phyloP scores from a whole-genome alignment of 257 asterid genomes.

The Salvia rosmarinus region DNA sequence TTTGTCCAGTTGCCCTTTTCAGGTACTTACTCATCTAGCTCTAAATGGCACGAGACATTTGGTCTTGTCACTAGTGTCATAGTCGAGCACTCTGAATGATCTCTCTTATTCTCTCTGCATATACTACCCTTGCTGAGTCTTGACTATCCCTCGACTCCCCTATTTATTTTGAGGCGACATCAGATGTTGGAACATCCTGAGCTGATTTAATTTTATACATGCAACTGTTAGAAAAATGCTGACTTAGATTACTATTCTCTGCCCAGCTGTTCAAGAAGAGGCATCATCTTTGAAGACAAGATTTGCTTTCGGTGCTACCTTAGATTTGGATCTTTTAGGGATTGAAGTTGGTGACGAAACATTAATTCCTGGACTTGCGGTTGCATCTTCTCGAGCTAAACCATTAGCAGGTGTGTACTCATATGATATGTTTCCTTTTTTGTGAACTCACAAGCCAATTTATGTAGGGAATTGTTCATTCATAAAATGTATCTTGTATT shows the following conservation, averaged over 20 bases:
- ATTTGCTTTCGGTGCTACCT: conserved; percentile 70
- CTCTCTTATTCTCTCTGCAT: background rate
- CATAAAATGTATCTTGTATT: background rate
- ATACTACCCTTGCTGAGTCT: background rate
- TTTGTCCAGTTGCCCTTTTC: conserved; percentile 89
- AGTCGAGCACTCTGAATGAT: background rate
- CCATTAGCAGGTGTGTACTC: conserved; percentile 73
- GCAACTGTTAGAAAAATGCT: background rate
- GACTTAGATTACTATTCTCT: conserved; percentile 27
- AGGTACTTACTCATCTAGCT: conserved; percentile 41
- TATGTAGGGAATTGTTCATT: background rate
- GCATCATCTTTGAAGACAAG: conserved; percentile 59
- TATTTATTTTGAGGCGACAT: background rate
- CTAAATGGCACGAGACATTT: background rate
- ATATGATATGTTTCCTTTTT: too few species aligned
- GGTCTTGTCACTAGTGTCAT: background rate
- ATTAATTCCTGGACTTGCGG: conserved; percentile 90
- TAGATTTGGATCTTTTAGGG: conserved; percentile 93
- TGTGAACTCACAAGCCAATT: too few species aligned
- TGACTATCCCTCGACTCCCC: too few species aligned
- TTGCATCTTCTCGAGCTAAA: conserved; percentile 81
- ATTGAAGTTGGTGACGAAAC: conserved; percentile 74
- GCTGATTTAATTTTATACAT: background rate
- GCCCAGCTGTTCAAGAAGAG: conserved; percentile 78
- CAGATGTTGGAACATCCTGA: conserved; percentile 6